Percentiles rank a stretch among this genome's conserved stretches.
Evolutionary conservation across 2,329 filamentous ascomycete species (phyloP).

Genomic region (Colletotrichum magnum): DNA sequence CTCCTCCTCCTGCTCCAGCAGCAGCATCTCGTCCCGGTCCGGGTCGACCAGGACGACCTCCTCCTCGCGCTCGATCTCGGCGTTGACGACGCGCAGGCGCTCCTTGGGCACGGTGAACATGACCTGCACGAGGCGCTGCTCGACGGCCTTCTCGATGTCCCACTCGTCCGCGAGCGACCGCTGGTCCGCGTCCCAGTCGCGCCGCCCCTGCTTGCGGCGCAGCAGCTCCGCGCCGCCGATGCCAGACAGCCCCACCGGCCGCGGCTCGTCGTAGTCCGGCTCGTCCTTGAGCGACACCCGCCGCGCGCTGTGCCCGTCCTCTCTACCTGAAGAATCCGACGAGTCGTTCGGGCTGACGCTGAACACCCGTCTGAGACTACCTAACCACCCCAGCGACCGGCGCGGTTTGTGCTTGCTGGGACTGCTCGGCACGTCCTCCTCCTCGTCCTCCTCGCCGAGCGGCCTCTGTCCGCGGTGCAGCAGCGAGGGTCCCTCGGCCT

Average conservation of each 20-base stretch:
- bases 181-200: slow-evolving; percentile 69
- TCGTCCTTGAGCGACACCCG: slow-evolving; percentile 48
- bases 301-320: slow-evolving; percentile 41
- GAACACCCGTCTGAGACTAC: slow-evolving; percentile 76
- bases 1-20: no score
- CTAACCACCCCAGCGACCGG: slow-evolving; percentile 71
- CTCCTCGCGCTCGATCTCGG: slow-evolving; percentile 65
- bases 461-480: slow-evolving; percentile 52
- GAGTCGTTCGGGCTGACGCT: slow-evolving; percentile 56
- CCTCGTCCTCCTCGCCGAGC: slow-evolving; percentile 51
- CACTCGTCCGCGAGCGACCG: slow-evolving; percentile 74
- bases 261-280: slow-evolving; percentile 60
- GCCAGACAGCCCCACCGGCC: slow-evolving; percentile 59
- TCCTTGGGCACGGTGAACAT: slow-evolving; percentile 96
- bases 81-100: slow-evolving; percentile 90
- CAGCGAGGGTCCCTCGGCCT: slow-evolving; percentile 66
- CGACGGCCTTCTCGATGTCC: slow-evolving; percentile 82
- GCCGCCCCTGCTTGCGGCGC: slow-evolving; percentile 68
- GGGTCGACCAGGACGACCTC: slow-evolving; percentile 61
- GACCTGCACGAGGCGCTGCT: slow-evolving; percentile 80
- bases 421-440: slow-evolving; percentile 61
- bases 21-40: slow-evolving; percentile 44
- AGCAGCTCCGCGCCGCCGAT: slow-evolving; percentile 61
- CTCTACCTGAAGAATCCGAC: slow-evolving; percentile 43
- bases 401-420: slow-evolving; percentile 70